Conservation (phyloP, 2,329 filamentous ascomycete genomes). For the Botrytis fragariae region DNA sequence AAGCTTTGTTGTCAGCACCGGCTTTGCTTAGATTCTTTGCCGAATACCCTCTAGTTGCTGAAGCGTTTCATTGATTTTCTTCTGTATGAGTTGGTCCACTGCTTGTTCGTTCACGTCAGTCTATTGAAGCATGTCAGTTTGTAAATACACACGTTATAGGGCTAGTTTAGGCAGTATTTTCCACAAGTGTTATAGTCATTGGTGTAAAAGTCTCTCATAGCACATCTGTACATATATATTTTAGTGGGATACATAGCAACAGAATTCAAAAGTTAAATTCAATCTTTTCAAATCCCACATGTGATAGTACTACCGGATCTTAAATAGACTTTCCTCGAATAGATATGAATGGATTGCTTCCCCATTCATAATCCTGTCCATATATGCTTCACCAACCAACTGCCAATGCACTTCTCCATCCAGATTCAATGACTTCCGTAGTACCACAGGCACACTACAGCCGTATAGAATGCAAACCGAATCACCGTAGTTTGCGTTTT, state of each 20-base stretch:
- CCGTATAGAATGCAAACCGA: no score
- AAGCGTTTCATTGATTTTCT: neutral
- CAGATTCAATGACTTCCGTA: no score
- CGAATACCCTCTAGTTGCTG: neutral
- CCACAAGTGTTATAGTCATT: neutral
- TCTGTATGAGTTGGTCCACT: neutral
- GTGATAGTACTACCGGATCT: neutral
- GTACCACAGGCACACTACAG: no score
- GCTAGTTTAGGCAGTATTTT: neutral
- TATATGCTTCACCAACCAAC: neutral
- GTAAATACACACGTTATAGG: neutral
- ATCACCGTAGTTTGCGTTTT: no score
- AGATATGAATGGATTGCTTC: neutral
- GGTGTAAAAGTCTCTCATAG: neutral
- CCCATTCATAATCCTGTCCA: neutral
- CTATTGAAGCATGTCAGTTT: no score
- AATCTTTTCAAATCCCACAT: neutral
- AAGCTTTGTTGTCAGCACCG: slow-evolving; percentile 47
- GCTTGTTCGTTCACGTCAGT: neutral
- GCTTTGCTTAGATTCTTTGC: slow-evolving; percentile 43
- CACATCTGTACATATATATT: neutral
- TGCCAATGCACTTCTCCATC: no score
- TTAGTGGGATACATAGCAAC: neutral
- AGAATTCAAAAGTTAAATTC: neutral
- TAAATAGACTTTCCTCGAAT: neutral